Conservation (phyloP, 2,329 filamentous ascomycete genomes). For the Rugonectria rugulosa region DNA sequence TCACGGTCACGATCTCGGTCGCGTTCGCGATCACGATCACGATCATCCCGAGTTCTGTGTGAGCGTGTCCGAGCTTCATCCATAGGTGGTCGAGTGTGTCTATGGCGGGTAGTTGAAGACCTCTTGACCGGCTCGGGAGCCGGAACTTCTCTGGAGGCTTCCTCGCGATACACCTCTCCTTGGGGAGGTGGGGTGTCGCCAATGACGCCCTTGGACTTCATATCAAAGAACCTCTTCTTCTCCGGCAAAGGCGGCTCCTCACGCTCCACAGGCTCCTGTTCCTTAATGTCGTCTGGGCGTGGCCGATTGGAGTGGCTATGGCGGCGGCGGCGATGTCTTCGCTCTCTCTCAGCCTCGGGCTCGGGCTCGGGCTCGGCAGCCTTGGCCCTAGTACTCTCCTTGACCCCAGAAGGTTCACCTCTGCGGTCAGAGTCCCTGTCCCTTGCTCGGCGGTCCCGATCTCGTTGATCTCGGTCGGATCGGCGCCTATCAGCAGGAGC, state of each 20-base stretch:
- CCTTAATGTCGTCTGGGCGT: constrained; percentile 41
- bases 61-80: constrained; percentile 34
- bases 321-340: constrained; percentile 49
- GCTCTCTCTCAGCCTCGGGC: constrained; percentile 28
- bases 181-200: constrained; percentile 35
- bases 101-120: constrained; percentile 30
- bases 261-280: constrained; percentile 35
- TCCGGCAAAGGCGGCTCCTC: constrained; percentile 36
- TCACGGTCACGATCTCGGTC: constrained; percentile 18
- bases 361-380: constrained; percentile 19
- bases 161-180: constrained; percentile 30
- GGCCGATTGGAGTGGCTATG: constrained; percentile 49
- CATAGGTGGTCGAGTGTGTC: constrained; percentile 24
- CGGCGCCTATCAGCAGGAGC: constrained; percentile 58
- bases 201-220: constrained; percentile 48
- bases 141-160: constrained; percentile 31
- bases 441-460: constrained; percentile 33
- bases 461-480: constrained; percentile 19
- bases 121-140: constrained; percentile 43
- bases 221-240: constrained; percentile 52
- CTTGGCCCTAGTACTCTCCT: constrained; percentile 40
- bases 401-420: constrained; percentile 25
- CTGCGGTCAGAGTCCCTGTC: constrained; percentile 35
- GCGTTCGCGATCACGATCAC: background rate
- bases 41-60: constrained; percentile 27